Evolutionary conservation across 2,329 filamentous ascomycete genomes (phyloP).

Genomic region (Cercospora sp.): DNA sequence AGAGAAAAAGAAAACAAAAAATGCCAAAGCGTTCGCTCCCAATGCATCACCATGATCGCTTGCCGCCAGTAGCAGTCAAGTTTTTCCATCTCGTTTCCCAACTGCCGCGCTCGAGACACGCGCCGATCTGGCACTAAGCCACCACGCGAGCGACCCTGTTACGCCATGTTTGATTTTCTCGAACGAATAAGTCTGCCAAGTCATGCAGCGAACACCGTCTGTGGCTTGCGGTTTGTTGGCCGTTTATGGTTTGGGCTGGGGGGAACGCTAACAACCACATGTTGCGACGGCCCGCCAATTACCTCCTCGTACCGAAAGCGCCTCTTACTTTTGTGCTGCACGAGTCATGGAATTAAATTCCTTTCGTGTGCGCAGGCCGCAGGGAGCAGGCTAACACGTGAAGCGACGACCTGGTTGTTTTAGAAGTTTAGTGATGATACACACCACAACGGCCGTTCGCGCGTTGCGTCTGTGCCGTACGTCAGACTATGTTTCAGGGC

Average conservation of each 20-base stretch:
- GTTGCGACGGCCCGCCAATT: not conserved
- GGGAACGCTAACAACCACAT: not conserved
- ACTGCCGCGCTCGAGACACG: not conserved
- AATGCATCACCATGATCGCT: not conserved
- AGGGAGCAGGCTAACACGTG: not conserved
- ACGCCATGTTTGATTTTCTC: not conserved
- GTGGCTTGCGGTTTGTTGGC: not conserved
- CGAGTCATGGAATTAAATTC: not conserved
- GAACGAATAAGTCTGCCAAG: not conserved
- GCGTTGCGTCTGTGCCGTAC: not conserved
- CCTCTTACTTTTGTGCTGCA: not conserved
- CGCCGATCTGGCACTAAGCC: not conserved
- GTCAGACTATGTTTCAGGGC: not conserved
- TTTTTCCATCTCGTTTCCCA: not conserved
- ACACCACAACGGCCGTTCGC: not conserved
- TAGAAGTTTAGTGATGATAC: not conserved
- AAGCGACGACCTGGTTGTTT: not conserved
- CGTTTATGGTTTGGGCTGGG: not conserved
- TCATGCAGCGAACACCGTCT: not conserved
- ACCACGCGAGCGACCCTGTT: not conserved
- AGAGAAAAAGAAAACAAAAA: not conserved
- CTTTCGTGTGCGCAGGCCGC: not conserved
- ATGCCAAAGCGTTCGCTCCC: not conserved
- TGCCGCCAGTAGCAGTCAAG: not conserved
- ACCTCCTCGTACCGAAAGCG: not conserved